Evolutionary conservation across 1,284 basidiomycete species (phyloP).

Genomic region (Trichosporon sp.): DNA sequence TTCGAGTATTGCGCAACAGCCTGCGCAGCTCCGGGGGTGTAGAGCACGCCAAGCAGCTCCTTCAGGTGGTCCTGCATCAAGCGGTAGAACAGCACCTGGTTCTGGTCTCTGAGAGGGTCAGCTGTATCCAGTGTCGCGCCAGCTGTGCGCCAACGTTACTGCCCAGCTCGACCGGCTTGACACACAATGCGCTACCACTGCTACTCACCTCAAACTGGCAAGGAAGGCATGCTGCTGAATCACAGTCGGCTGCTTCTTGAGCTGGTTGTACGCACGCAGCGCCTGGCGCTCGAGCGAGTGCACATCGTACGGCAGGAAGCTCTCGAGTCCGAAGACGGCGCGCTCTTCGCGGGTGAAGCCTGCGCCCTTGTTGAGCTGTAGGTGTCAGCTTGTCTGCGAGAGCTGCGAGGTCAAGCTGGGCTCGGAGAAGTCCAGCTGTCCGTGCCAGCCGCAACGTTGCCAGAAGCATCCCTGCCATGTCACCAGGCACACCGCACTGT

Average conservation of each 20-base stretch:
- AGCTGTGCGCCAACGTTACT: too few relatives aligned
- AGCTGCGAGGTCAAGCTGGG: not conserved
- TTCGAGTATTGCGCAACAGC: constrained; percentile 70
- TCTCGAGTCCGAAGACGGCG: constrained; percentile 63
- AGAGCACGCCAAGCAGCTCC: constrained; percentile 58
- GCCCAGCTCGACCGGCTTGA: not conserved
- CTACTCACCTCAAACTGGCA: not conserved
- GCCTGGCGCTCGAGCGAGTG: constrained; percentile 69
- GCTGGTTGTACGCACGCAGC: constrained; percentile 63
- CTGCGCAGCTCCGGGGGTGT: constrained; percentile 52
- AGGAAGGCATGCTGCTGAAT: constrained; percentile 23
- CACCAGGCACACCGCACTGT: too few relatives aligned
- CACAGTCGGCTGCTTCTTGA: constrained; percentile 38
- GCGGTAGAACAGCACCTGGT: constrained; percentile 67
- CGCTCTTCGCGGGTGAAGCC: constrained; percentile 69
- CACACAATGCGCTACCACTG: too few relatives aligned
- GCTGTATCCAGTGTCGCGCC: too few relatives aligned
- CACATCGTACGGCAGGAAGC: constrained; percentile 66
- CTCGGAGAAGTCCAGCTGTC: too few relatives aligned
- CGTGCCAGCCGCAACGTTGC: too few relatives aligned
- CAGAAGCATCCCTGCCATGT: too few relatives aligned
- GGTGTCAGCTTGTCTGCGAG: not conserved
- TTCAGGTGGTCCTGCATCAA: constrained; percentile 62
- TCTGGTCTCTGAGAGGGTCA: constrained; percentile 52
- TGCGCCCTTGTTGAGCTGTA: constrained; percentile 53